These are phyloP conservation scores for Musa acuminata DNA, from an alignment of 176 grass and related monocot genomes.

Conservation along the genomic window DNA sequence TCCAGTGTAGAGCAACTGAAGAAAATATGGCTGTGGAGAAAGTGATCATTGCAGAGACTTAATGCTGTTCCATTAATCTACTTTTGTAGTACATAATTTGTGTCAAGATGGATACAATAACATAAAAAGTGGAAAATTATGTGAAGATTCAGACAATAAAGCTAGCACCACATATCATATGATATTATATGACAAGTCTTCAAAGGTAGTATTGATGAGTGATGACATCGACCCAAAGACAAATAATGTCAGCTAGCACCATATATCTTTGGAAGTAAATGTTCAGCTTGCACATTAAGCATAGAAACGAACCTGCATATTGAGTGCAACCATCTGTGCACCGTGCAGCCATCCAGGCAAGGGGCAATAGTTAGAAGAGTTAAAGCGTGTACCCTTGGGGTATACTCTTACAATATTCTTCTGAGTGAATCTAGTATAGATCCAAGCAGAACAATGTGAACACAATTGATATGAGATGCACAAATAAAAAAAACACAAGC, in stretches of 20 bases:
- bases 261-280: background rate
- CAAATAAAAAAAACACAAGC: background rate
- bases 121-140: no score
- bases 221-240: background rate
- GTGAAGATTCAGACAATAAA: no score
- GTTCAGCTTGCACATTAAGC: background rate
- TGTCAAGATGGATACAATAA: no score
- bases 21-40: no score
- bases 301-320: conserved; percentile 64
- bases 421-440: conserved; percentile 69
- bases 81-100: no score
- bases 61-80: no score
- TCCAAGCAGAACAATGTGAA: conserved; percentile 14
- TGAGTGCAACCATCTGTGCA: conserved; percentile 97
- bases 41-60: no score
- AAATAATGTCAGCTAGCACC: no score
- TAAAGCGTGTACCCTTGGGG: conserved; percentile 79
- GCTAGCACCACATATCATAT: no score
- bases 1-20: no score
- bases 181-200: no score
- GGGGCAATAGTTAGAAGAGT: conserved; percentile 82
- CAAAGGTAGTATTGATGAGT: no score
- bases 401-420: conserved; percentile 78
- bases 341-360: conserved; percentile 79
- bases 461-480: background rate